phyloP scores from a whole-genome alignment of 495 filamentous ascomycete genomes.

The Penicillium silybi region DNA sequence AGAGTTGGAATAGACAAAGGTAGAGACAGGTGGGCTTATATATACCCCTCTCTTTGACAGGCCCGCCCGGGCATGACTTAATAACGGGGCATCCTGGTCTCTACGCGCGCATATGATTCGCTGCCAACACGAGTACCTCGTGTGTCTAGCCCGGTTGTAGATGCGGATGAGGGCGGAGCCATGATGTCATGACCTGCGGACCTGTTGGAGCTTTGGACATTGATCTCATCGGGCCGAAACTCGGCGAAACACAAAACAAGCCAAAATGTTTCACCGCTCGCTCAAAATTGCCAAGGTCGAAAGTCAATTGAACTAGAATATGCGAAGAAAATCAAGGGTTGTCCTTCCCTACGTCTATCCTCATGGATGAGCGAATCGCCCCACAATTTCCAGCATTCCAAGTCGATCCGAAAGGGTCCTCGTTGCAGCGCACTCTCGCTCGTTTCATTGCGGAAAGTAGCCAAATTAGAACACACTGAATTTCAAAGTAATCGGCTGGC shows the following conservation, averaged over 20 bases:
- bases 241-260: neutral
- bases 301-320: too few species aligned
- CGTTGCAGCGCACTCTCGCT: neutral
- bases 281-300: neutral
- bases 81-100: neutral
- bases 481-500: neutral
- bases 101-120: neutral
- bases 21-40: neutral
- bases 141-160: neutral
- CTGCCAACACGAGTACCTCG: neutral
- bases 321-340: neutral
- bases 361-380: neutral
- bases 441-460: too few species aligned
- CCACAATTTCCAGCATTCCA: neutral
- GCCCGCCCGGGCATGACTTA: neutral
- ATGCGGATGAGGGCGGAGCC: neutral
- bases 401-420: neutral
- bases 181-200: constrained; percentile 1
- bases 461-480: too few species aligned
- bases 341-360: neutral
- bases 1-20: neutral
- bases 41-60: neutral
- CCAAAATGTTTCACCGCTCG: neutral
- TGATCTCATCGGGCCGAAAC: neutral
- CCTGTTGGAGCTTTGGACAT: neutral